These are phyloP conservation scores for Trichoderma pleuroti DNA, from an alignment of 2,329 filamentous ascomycete genomes.

Conservation along the genomic window DNA sequence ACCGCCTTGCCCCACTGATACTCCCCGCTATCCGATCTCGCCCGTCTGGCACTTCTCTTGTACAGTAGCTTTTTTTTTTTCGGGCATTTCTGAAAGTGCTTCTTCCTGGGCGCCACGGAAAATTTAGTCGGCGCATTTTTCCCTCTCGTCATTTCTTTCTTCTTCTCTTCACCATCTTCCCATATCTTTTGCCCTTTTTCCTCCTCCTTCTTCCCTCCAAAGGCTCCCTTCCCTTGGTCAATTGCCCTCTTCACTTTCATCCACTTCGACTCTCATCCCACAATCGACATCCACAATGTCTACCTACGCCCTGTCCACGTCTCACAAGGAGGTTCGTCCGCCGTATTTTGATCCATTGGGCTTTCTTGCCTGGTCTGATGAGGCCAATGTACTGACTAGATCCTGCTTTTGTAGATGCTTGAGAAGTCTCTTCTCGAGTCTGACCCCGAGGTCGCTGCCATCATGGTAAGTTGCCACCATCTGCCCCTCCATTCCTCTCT, in stretches of 20 bases:
- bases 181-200: conserved; percentile 2
- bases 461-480: conserved; percentile 69
- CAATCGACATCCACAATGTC: conserved; percentile 40
- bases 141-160: background rate
- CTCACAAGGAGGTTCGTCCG: conserved; percentile 52
- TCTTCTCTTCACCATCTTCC: conserved; percentile 5
- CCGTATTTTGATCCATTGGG: background rate
- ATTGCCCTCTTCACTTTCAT: background rate
- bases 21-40: conserved; percentile 22
- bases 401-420: conserved; percentile 66
- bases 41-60: background rate
- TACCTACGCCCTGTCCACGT: conserved; percentile 51
- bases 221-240: background rate
- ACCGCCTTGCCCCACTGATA: conserved; percentile 5
- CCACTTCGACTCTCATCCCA: background rate
- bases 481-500: background rate
- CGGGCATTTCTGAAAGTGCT: background rate
- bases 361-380: background rate
- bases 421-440: conserved; percentile 89
- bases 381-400: conserved; percentile 19
- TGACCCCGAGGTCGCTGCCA: conserved; percentile 90
- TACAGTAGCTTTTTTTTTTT: background rate
- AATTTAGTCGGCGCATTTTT: conserved; percentile 16
- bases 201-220: background rate
- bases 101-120: conserved; percentile 14